phyloP scores from a whole-genome alignment of 2,329 filamentous ascomycete species.

The Tolypocladium album region DNA sequence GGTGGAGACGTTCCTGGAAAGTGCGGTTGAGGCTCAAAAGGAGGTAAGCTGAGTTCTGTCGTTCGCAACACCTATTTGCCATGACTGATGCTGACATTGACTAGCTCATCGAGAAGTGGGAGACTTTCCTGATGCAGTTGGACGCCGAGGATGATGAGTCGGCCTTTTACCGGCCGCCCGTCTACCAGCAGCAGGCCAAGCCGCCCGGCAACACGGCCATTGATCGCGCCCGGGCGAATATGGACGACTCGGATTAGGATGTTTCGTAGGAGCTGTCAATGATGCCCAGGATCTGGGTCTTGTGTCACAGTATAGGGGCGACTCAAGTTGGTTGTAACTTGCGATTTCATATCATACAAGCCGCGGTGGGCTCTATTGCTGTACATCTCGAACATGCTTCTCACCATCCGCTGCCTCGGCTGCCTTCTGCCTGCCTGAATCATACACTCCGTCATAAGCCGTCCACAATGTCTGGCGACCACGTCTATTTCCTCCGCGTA shows the following conservation, averaged over 20 bases:
- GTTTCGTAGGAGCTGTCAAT: not conserved
- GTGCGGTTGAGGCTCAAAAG: conserved; percentile 95
- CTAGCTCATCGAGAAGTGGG: conserved; percentile 78
- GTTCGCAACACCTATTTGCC: not conserved
- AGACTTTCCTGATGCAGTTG: conserved; percentile 92
- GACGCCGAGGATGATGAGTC: conserved; percentile 84
- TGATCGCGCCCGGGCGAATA: conserved; percentile 46
- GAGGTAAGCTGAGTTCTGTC: conserved; percentile 52
- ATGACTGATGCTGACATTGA: conserved; percentile 11
- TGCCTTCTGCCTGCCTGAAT: conserved; percentile 2
- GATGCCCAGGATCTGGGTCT: not conserved
- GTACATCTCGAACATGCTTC: conserved; percentile 19
- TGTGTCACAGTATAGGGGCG: not conserved
- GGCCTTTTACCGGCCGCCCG: conserved; percentile 53
- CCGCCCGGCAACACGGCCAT: conserved; percentile 46
- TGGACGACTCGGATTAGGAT: conserved; percentile 48
- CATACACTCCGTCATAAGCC: not conserved
- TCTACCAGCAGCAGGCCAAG: conserved; percentile 40
- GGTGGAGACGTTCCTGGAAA: conserved; percentile 94
- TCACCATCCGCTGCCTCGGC: not conserved
- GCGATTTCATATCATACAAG: conserved; percentile 24
- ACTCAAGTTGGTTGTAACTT: not conserved
- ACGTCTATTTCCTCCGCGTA: conserved; percentile 34
- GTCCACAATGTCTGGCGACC: not conserved
- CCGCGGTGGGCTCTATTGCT: conserved; percentile 18